Base-by-base conservation (phyloP, 495 filamentous ascomycete genomes). In the Neurospora tetraspora region DNA sequence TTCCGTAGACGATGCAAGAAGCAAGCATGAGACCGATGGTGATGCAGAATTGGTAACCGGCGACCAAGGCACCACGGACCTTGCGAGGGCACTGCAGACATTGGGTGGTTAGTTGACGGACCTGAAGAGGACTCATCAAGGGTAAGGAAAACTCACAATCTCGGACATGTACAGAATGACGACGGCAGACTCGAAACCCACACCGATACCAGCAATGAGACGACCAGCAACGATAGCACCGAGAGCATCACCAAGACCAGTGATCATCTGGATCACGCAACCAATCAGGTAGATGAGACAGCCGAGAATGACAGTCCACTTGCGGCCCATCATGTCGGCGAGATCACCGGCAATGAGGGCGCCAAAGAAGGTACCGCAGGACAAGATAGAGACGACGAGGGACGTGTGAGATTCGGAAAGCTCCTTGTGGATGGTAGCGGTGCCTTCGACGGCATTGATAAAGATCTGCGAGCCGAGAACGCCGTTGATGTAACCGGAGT, bases 161-260 rank as follows among this genome's bases (percentile, higher is more conserved):
- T 92, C 91, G 39, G 89, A 91, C 91, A 93, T 92, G 85, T 92
- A 92, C 40, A 92, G 84, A 78, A 92, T 91, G 81, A 92, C 87
- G 77, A 92, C 88, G 73, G 91, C 90, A 1, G 89, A 92, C 71
- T 91, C 90, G 73, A 92, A 91, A 71, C 91, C 91, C 69, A 93
- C 88, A 81, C 91, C 91, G 72, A 92, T 81, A 74, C 91, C 91
- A 42, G 90, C 89, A 76, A 93, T 82, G 71, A 93, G 78, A 85
- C 91, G 90, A 77, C 91, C 91, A 38, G 86, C 88, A 5, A 92
- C 88, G 40, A 93, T 87, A 39, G 91, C 83, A 45, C 83, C 80
- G 20, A 85, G 77, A 8, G 80, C 77, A 37, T 81, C 76, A 40
- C 77, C 80, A 38, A 71, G 42, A 27, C 77, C 80, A n/a, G 81